Base-by-base conservation (phyloP, 129 eudicot species). In the Glebionis coronaria region DNA sequence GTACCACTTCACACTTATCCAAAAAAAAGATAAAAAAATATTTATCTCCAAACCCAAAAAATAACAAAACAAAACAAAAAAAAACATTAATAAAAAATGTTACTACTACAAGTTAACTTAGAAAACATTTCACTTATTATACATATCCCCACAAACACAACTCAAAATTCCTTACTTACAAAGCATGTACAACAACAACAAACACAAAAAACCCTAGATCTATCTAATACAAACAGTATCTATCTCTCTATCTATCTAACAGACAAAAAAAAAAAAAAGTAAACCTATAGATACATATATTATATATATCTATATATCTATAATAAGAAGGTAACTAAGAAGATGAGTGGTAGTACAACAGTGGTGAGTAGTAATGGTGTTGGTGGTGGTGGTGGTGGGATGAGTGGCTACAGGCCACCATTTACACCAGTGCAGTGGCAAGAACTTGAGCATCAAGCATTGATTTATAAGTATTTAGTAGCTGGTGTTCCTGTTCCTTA, bases 371-470 rank as follows among this genome's bases (percentile, higher is more conserved):
- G 70, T 72, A 82, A 62, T 42, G 64, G 70, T 11, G 83, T 59
- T 31, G 66, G 28, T 35, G 84, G 84, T 27, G 61, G 28, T 35
- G 84, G 84, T 27, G 61, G 72, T 46, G 87, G 73, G 31, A 77
- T 74, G 16, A 67, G 73, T 25, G 77, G 74, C 9, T 67, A 61
- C 58, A 65, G 84, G 63, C 77, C 86, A 55, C 89, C 86, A 21
- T 85, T 88, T 66, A 85, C 96, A 50, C 80, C 86, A 61, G 77
- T 76, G 65, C 96, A 85, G 73, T 85, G 91, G 89, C 88, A 85
- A 78, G 91, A 88, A 72, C 79, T 88, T 23, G 91, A 88, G 54
- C 96, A 85, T 61, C 96, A 88, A 80, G 96, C 96, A 23, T 75
- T 84, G 67, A 85, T 88, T 45, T 88, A 85, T 73, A 88, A 85